Conservation (phyloP, 2,329 filamentous ascomycete genomes). For the Fusarium caatingaense region DNA sequence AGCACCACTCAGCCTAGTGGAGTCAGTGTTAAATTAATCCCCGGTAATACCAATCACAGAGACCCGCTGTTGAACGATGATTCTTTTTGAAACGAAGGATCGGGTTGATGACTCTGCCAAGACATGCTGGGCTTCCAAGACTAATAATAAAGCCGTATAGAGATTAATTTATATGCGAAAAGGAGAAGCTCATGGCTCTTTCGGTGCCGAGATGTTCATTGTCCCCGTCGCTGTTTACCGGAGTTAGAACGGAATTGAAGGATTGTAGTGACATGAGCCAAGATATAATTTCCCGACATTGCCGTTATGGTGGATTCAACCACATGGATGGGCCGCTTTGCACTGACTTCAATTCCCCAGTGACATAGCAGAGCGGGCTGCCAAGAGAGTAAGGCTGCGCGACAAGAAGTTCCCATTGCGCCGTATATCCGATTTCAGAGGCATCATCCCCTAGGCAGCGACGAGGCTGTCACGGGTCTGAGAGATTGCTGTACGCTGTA, state of each 20-base stretch:
- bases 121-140: not conserved
- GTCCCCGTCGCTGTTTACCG: not conserved
- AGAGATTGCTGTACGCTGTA: not conserved
- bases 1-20: not conserved
- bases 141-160: no score
- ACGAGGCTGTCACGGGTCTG: not conserved
- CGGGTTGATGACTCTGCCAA: constrained; percentile 1
- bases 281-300: not conserved
- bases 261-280: not conserved
- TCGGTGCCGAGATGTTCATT: not conserved
- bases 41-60: not conserved
- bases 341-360: not conserved
- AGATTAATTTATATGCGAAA: not conserved
- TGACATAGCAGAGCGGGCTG: not conserved
- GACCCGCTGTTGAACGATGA: not conserved
- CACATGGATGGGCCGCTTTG: not conserved
- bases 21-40: constrained; percentile 1
- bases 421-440: not conserved
- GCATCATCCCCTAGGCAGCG: not conserved
- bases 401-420: no score
- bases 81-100: constrained; percentile 21
- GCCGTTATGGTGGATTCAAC: not conserved
- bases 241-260: not conserved
- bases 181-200: not conserved
- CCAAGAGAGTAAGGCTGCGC: not conserved